Base-by-base conservation (phyloP, 129 eudicot species). In the Escallonia herrerae region DNA sequence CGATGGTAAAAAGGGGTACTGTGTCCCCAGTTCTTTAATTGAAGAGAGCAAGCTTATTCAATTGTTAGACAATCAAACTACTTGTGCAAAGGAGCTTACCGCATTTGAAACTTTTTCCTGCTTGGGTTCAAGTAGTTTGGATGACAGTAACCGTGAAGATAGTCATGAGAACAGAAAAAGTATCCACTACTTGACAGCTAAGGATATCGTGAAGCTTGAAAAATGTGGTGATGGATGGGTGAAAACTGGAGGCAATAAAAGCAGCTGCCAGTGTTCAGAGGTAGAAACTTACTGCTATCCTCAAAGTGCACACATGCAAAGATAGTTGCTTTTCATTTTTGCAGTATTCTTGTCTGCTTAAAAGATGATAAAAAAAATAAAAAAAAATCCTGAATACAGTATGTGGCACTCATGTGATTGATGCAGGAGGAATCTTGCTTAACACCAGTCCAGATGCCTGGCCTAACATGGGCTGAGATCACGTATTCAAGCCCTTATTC, bases 391-490 rank as follows among this genome's bases (percentile, higher is more conserved):
- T 22, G 33, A 22, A 22, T 45, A 5, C 49, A 5, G 12, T 12
- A 2, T 59, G 43, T 62, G 45, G 22, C 22, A 45, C 41, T 64
- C 11, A 43, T 37, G 48, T 60, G 13, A 47, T 56, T 54, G 56
- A 66, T 15, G 7, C 79, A 87, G 97, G 82, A 71, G 43, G 81
- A 77, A 39, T 67, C 82, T 22, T 91, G 98, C 74, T 71, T 78
- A 60, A 59, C 82, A 56, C 97, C 96, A 42, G 61, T 87, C 57
- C 75, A 74, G 49, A 76, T 42, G 65, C 82, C 82, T 7, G 91
- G 91, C 77, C 60, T 77, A 44, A 74, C 83, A 48, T 91, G 98
- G 98, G 90, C 74, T 11, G 98, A 87, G 77, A 85, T 91, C 59
- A 73, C 77, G 40, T 87, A 81, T 67, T 73, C 79, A 63, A 88